phyloP scores from a whole-genome alignment of 163 green algal genomes.

The Coccomyxa subellipsoidea region DNA sequence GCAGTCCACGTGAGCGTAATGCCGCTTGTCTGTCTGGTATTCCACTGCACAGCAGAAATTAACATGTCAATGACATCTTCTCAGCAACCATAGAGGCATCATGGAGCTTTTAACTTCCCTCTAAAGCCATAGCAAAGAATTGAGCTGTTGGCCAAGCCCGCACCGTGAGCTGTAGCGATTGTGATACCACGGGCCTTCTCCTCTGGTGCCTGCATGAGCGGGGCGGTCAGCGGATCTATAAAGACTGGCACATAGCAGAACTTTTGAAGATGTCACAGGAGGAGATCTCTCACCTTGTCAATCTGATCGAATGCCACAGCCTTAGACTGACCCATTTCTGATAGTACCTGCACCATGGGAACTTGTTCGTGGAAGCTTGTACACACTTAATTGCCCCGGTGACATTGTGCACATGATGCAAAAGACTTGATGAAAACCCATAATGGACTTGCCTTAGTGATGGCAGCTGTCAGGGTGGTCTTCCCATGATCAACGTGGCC shows the following conservation, averaged over 20 bases:
- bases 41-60: slow-evolving; percentile 72
- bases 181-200: slow-evolving; percentile 98
- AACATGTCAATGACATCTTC: too few species aligned
- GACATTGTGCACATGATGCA: too few species aligned
- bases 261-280: neutral
- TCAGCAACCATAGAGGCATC: too few species aligned
- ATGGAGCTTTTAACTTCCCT: too few species aligned
- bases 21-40: slow-evolving; percentile 95
- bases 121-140: too few species aligned
- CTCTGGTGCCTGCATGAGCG: slow-evolving; percentile 75
- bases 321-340: slow-evolving; percentile 81
- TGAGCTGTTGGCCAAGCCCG: neutral
- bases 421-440: too few species aligned
- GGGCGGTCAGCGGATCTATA: neutral
- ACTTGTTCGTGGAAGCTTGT: neutral
- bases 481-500: slow-evolving; percentile 99
- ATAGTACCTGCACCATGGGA: slow-evolving; percentile 70
- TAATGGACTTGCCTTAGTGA: slow-evolving; percentile 77
- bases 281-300: slow-evolving; percentile 78
- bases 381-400: neutral
- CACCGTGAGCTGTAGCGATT: slow-evolving; percentile 89
- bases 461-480: slow-evolving; percentile 97
- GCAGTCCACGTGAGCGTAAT: slow-evolving; percentile 99
- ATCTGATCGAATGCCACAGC: slow-evolving; percentile 95
- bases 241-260: neutral